Base-by-base conservation (phyloP, 1,284 basidiomycete genomes). In the Cryptococcus deneoformans region DNA sequence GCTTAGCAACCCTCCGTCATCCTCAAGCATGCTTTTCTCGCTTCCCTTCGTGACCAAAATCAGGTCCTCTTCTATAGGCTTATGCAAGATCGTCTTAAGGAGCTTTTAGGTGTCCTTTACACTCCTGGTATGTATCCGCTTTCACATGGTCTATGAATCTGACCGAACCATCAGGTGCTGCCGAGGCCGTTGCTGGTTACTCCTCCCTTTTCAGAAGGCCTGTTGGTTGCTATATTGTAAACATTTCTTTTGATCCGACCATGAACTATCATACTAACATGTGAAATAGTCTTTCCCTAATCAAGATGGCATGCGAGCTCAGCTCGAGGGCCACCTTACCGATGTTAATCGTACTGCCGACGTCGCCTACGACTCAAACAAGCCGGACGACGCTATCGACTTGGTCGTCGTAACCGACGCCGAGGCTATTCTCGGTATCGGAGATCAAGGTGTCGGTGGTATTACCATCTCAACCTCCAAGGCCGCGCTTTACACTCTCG, bases 381-480 rank as follows among this genome's bases (percentile, higher is more conserved):
- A 84, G 29, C 79, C 83, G 8, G 79, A 86, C 36, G 83, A 89
- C 48, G 72, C 74, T 37, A 77, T 79, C 52, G 79, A 90, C 61
- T 79, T 92, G 35, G 81, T 92, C 50, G 89, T 92, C 38, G 87
- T 87, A 56, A 88, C 89, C 0, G 90, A 93, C 70, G 84, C 87
- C 5, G 89, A 91, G 69, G 87, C 87, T 2, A 91, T 92, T 58
- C 79, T 92, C 3, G 89, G 89, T 16, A 91, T 89, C 65, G 73
- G 76, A 69, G 76, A 79, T 61, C 76, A 78, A 59, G 77, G 77
- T 58, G 75, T 77, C 11, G 77, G 77, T 38, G 77, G 77, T 45
- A 78, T 79, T 62, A 78, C 78, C 52, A 94, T 95, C 66, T 87
- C 88, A 0, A 85, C 88, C 3, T 90, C 90, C n/a, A 95, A 95